Conservation (phyloP, 805 yeast species). For the Hanseniaspora nectarophila region DNA sequence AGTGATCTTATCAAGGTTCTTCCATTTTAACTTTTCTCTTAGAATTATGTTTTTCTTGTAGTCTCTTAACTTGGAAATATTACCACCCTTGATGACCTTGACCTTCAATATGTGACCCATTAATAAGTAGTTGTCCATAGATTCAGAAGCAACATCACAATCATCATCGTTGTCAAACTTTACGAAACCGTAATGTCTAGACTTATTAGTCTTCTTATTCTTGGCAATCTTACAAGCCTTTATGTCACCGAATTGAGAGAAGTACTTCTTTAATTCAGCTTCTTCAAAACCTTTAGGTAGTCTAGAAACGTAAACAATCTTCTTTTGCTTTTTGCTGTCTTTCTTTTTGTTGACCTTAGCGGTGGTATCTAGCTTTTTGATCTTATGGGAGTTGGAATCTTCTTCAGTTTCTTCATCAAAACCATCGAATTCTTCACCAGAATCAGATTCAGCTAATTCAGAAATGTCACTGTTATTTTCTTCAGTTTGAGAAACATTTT, state of each 20-base stretch:
- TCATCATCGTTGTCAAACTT: conserved; percentile 67
- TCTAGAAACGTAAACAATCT: conserved; percentile 80
- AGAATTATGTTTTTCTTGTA: conserved; percentile 25
- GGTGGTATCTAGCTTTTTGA: conserved; percentile 25
- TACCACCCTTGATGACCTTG: conserved; percentile 36
- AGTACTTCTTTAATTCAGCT: conserved; percentile 59
- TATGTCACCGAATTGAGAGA: conserved; percentile 81
- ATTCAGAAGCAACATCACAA: conserved; percentile 81
- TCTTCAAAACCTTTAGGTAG: conserved; percentile 90
- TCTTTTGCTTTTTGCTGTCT: conserved; percentile 27
- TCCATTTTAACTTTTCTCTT: conserved; percentile 25
- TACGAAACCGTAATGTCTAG: conserved; percentile 83
- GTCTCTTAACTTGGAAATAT: conserved; percentile 32
- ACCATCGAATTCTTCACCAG: conserved; percentile 17
- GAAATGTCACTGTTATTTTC: conserved; percentile 16
- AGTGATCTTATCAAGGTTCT: conserved; percentile 10
- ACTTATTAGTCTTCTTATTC: conserved; percentile 78
- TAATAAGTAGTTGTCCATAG: conserved; percentile 88
- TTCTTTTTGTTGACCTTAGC: conserved; percentile 9
- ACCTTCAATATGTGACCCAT: conserved; percentile 80
- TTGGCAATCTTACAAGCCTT: conserved; percentile 69
- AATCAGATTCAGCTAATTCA: conserved; percentile 12
- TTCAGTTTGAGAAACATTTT: conserved; percentile 8
- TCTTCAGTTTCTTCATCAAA: conserved; percentile 13
- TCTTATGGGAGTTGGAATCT: conserved; percentile 18